Evolutionary conservation across 441 rosid genomes (phyloP), one percentile per base, ranked within the genome.

Genomic region (Croton setiger): DNA sequence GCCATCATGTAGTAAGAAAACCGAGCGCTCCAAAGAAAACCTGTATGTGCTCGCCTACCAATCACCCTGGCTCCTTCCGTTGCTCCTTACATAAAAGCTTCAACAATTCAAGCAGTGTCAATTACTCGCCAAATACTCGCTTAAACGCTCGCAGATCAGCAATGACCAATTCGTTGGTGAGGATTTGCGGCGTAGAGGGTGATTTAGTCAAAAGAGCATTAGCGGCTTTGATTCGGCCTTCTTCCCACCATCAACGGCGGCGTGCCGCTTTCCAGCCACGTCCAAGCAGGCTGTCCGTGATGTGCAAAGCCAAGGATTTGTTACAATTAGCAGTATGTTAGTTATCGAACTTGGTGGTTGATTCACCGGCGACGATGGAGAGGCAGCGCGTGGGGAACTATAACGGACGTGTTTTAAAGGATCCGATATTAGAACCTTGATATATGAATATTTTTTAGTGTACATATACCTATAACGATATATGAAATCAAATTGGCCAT

Each of bases 21-120:
- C 71, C 75, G 33, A 70, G 80, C 15, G 65, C 77, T 37, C 81
- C 81, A 17, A 81, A 88, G 72, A 77, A 69, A 72, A 72, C 86
- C 2, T 88, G 97, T 63, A 81, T 86, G 91, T 87, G 95, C 64
- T 88, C 95, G 1, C 95, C 95, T 5, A 86, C 97, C 13, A 74
- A 82, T 4, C 97, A 91, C 69, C 95, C 92, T 0, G 92, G 95
- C 0, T 88, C 97, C 3, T 87, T 91, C 69, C 87, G 95, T 0
- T 88, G 97, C 48, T 79, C 87, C 43, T 70, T 86, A 1, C 95
- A 91, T 63, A 90, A 90, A 48, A 67, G 33, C n/a, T 61, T 70
- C 14, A 78, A 72, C 35, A 52, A 75, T 78, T 0, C 78, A 70
- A 70, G 73, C 20, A 57, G 39, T 21, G 51, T 48, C n/a, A 72